Conservation (phyloP, 192 early-diverging fungal species). For the Coemansia sp. region DNA sequence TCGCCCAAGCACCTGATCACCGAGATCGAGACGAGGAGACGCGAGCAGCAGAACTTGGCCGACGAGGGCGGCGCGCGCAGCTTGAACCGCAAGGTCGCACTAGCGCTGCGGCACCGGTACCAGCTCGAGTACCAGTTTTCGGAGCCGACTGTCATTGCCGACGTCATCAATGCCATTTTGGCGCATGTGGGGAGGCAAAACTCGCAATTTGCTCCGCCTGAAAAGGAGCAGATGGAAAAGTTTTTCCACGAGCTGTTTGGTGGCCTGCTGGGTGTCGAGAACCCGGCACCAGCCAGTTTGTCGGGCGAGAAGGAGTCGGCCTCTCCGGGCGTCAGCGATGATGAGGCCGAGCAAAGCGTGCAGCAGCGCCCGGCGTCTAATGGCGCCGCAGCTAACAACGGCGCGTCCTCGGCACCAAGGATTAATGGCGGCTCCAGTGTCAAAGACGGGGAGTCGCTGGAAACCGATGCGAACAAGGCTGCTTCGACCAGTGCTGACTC, state of each 20-base stretch:
- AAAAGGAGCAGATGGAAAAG: conserved; percentile 72
- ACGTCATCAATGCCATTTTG: conserved; percentile 73
- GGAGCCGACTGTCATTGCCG: conserved; percentile 71
- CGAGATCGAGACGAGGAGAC: conserved; percentile 84
- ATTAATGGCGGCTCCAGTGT: background rate
- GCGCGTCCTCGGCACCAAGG: background rate
- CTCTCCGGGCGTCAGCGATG: background rate
- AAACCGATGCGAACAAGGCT: background rate
- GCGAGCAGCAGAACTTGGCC: conserved; percentile 69
- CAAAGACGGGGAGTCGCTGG: background rate
- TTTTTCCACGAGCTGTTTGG: conserved; percentile 75
- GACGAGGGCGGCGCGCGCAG: conserved; percentile 30
- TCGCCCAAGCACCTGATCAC: conserved; percentile 70
- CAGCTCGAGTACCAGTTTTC: conserved; percentile 81
- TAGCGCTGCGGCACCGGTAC: conserved; percentile 57
- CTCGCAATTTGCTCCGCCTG: conserved; percentile 54
- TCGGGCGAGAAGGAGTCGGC: background rate
- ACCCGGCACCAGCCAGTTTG: background rate
- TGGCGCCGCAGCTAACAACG: conserved; percentile 11
- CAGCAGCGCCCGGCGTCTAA: background rate
- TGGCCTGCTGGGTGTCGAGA: conserved; percentile 44
- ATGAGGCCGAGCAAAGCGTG: background rate
- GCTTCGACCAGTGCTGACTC: background rate
- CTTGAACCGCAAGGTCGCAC: conserved; percentile 41
- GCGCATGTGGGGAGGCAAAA: conserved; percentile 64